Conservation (phyloP, 352 stramenopile genomes). For the Phytopythium aichiense region DNA sequence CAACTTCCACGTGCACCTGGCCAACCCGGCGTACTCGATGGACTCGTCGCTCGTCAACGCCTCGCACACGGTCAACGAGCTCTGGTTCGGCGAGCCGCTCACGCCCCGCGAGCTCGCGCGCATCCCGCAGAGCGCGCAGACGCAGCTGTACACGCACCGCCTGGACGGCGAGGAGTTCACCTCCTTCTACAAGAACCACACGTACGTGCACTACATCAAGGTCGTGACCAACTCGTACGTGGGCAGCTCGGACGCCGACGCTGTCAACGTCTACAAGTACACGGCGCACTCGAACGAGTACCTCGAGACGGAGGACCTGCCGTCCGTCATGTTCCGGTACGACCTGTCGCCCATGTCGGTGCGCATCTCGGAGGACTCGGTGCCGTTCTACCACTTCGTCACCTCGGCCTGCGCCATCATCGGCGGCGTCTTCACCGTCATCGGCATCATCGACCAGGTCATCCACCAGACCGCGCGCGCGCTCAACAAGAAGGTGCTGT, state of each 20-base stretch:
- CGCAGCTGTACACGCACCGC: conserved; percentile 91
- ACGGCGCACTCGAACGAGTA: conserved; percentile 89
- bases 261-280: conserved; percentile 88
- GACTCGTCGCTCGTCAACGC: conserved; percentile 89
- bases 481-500: conserved; percentile 89
- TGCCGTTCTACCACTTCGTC: conserved; percentile 95
- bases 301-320: conserved; percentile 78
- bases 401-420: conserved; percentile 95
- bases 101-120: conserved; percentile 42
- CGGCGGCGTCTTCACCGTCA: conserved; percentile 94
- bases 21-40: conserved; percentile 94
- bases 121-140: conserved; percentile 86
- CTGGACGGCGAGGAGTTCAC: conserved; percentile 91
- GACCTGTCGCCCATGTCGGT: conserved; percentile 92
- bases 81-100: conserved; percentile 93
- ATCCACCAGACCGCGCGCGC: conserved; percentile 83
- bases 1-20: conserved; percentile 98
- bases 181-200: conserved; percentile 93
- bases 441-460: conserved; percentile 91
- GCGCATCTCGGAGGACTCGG: conserved; percentile 90
- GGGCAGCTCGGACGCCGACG: conserved; percentile 41
- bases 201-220: conserved; percentile 99
- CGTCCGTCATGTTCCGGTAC: conserved; percentile 91
- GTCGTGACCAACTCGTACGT: conserved; percentile 93
- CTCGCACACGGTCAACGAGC: conserved; percentile 94